A percentile compares a stretch with the other conserved stretches of the same genome.
Conservation (phyloP, 164 flowering plant genomes). For the Liquidambar formosana region DNA sequence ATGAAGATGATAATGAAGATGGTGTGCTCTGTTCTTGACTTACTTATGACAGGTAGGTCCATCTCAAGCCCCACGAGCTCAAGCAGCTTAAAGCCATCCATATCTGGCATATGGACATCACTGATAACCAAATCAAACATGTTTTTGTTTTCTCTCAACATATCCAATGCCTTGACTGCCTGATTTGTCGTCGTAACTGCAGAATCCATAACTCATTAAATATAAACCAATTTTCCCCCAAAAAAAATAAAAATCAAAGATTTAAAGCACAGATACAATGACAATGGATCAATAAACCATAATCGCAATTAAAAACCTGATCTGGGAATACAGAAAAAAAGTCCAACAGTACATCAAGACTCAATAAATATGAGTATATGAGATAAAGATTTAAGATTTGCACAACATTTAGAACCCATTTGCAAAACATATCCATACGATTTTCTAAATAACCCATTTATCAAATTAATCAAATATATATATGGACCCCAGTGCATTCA, state of each 20-base stretch:
- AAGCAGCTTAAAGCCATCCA: slow-evolving; percentile 57
- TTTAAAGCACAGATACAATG: background rate
- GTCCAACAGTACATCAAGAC: background rate
- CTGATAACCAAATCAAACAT: slow-evolving; percentile 55
- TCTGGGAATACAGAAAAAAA: background rate
- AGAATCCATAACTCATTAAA: background rate
- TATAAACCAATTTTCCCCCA: background rate
- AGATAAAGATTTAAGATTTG: background rate
- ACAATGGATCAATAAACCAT: background rate
- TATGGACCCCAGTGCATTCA: background rate
- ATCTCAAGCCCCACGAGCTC: slow-evolving; percentile 60
- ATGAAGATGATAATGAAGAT: background rate
- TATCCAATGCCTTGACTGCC: slow-evolving; percentile 39
- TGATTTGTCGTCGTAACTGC: slow-evolving; percentile 45
- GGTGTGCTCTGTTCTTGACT: slow-evolving; percentile 5
- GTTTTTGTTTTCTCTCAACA: slow-evolving; percentile 47
- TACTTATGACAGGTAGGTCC: slow-evolving; percentile 64
- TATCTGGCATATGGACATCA: slow-evolving; percentile 62
- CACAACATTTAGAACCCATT: background rate
- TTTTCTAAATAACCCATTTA: background rate
- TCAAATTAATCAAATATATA: background rate
- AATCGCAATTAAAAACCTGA: background rate
- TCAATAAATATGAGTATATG: background rate
- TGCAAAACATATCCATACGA: background rate
- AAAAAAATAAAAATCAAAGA: background rate